phyloP scores from a whole-genome alignment of 106 monocot species.

The Dendrobium catenatum region DNA sequence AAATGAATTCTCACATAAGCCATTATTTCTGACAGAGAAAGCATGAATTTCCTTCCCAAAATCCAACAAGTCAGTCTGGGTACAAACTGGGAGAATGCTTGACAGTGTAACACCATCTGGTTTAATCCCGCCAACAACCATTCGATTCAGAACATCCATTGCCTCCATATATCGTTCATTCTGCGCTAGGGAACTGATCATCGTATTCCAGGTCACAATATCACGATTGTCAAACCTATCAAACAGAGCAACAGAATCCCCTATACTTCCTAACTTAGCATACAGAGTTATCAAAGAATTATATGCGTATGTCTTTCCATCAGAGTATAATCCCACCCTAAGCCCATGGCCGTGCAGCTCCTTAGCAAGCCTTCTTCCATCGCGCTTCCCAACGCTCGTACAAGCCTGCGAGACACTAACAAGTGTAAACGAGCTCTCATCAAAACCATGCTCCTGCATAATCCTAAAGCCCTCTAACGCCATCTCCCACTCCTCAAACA shows the following conservation, averaged over 20 bases:
- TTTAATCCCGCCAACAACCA: constrained; percentile 32
- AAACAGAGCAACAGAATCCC: constrained; percentile 51
- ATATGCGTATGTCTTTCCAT: constrained; percentile 41
- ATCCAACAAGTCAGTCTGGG: constrained; percentile 42
- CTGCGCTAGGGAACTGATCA: constrained; percentile 64
- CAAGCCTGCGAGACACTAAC: constrained; percentile 54
- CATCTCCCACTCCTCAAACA: constrained; percentile 61
- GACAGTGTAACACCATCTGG: constrained; percentile 70
- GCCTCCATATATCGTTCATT: constrained; percentile 34
- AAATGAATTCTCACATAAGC: constrained; percentile 57
- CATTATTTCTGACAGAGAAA: constrained; percentile 42
- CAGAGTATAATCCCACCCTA: constrained; percentile 40
- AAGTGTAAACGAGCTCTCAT: constrained; percentile 68
- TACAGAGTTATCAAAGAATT: constrained; percentile 79
- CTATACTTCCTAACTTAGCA: constrained; percentile 56
- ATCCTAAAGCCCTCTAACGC: constrained; percentile 40
- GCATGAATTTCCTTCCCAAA: constrained; percentile 76
- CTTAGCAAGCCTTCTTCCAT: constrained; percentile 48
- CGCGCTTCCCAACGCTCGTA: constrained; percentile 28
- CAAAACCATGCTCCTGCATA: constrained; percentile 32
- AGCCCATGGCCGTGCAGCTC: constrained; percentile 57
- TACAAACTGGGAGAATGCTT: constrained; percentile 68
- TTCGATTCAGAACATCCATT: constrained; percentile 24
- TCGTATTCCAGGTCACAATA: constrained; percentile 81
- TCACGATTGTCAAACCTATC: constrained; percentile 30